A percentile compares a stretch with the other conserved stretches of the same genome.
These are phyloP conservation scores for Melanogaster broomeanus DNA, from an alignment of 768 basidiomycete species.

Conservation along the genomic window DNA sequence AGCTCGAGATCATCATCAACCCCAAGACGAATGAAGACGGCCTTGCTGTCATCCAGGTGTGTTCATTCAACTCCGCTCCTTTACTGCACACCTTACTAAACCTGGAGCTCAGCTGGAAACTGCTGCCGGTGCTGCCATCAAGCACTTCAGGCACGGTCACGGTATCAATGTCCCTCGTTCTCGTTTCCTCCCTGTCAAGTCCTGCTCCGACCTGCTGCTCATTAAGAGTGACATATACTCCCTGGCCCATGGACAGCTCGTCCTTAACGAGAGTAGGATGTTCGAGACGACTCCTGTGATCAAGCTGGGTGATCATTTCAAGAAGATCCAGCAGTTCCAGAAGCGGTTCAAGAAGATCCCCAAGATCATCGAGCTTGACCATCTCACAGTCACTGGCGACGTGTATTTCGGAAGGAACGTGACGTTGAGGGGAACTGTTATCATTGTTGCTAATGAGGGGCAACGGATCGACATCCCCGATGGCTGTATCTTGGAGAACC, in stretches of 20 bases:
- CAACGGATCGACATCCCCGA: constrained; percentile 76
- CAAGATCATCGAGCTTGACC: constrained; percentile 71
- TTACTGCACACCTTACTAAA: not conserved
- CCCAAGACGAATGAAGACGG: constrained; percentile 70
- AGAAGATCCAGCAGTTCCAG: constrained; percentile 72
- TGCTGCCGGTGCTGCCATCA: constrained; percentile 75
- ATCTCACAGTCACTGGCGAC: constrained; percentile 71
- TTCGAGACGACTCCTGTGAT: constrained; percentile 69
- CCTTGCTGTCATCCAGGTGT: constrained; percentile 64
- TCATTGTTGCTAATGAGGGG: constrained; percentile 78
- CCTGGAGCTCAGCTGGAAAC: constrained; percentile 56
- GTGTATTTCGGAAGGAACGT: constrained; percentile 68
- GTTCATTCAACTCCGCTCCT: not conserved
- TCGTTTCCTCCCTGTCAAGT: constrained; percentile 70
- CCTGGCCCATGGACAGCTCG: constrained; percentile 66
- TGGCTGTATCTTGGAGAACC: constrained; percentile 70
- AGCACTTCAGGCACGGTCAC: constrained; percentile 65
- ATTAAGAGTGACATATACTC: constrained; percentile 74
- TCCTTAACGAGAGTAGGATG: constrained; percentile 59
- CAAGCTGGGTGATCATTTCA: constrained; percentile 78
- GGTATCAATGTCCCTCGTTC: constrained; percentile 75
- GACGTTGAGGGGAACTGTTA: constrained; percentile 66
- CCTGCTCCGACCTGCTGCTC: constrained; percentile 62
- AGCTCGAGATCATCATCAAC: constrained; percentile 82
- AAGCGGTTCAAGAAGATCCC: constrained; percentile 79